Evolutionary conservation across 352 stramenopile genomes (phyloP), one percentile per base, ranked within the genome.

Genomic region (Globisporangium sylvaticum): DNA sequence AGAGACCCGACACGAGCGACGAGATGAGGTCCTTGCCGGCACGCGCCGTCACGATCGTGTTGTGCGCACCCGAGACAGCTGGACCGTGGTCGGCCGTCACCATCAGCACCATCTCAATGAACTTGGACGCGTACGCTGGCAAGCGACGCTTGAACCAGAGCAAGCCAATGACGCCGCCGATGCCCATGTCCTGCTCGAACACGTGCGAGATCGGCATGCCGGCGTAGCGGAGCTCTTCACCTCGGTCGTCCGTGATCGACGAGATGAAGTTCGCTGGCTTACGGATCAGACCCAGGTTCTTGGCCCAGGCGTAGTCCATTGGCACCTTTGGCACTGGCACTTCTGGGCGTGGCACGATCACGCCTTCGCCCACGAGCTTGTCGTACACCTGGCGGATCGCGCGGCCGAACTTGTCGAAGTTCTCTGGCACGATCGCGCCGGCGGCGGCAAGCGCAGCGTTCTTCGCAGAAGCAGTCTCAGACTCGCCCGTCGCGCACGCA

Each of bases 61-160:
- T 99, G 81, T 99, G 96, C 14, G 96, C 96, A 63, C 96, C 96
- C 37, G 93, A 97, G 27, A 99, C 96, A 27, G 95, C 95, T 56
- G 96, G 96, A 48, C 96, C 96, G 80, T 99, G 96, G 79, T 99
- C 96, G 37, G 96, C 96, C 22, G 94, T 98, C 42, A 99, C 94
- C 95, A 98, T 98, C 24, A 99, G 83, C 64, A 98, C 93, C 94
- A 98, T 98, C 80, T 99, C 96, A 65, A 99, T 98, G 74, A 99
- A 99, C 78, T 97, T 97, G 52, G 82, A 89, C 20, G 91, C 92
- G 80, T 97, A 97, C 39, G 84, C 48, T 24, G 92, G 92, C 67
- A 98, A 72, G 42, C 83, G 78, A 31, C 96, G 89, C 76, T 97
- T 94, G 85, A 99, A 99, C 96, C 96, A 99, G 37, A 99, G 84